Evolutionary conservation across 2,329 filamentous ascomycete genomes (phyloP), one percentile per base, ranked within the genome.

Genomic region (Cadophora sp.): DNA sequence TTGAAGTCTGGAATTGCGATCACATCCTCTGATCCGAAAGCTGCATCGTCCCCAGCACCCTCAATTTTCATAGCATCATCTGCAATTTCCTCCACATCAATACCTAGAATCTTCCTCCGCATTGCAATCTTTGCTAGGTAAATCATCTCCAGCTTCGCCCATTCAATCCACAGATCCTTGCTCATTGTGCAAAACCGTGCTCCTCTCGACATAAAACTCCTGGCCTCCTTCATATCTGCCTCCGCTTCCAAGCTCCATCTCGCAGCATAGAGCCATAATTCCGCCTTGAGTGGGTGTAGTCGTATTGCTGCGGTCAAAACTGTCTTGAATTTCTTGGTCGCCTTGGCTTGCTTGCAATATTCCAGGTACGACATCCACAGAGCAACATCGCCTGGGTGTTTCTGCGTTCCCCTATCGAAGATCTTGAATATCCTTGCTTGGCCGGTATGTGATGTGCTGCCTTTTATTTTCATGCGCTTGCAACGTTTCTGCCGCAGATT

Each of bases 311-410:
- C 82, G 22, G 86, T 89, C 80, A 90, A 84, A 71, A 87, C 82
- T 67, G 83, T 84, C 79, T 87, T 89, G 81, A 89, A 90, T 48
- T 88, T 83, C 79, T 90, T 90, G 18, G 84, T 84, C 6, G 89
- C 87, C 73, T 87, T 89, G 76, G 89, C 84, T 71, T 88, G 86
- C 73, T 89, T 85, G 18, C 92, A 90, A 78, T 93, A 98, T 66
- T 91, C 87, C 67, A 98, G 89, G 76, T 97, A 97, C 75, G 94
- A 92, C 79, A 92, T 89, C 96, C 96, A 99, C 45, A 99, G 83
- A 2, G 86, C 86, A 43, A 94, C 76, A 76, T 92, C 92, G 3
- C 92, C 93, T 1, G 92, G 91, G 76, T 97, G 96, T 70, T 93
- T 93, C 76, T 87, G 86, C 33, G 94, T 93, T 22, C 88, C 94